These are phyloP conservation scores for Alternaria panax DNA, from an alignment of 2,329 filamentous ascomycete genomes.

Conservation along the genomic window DNA sequence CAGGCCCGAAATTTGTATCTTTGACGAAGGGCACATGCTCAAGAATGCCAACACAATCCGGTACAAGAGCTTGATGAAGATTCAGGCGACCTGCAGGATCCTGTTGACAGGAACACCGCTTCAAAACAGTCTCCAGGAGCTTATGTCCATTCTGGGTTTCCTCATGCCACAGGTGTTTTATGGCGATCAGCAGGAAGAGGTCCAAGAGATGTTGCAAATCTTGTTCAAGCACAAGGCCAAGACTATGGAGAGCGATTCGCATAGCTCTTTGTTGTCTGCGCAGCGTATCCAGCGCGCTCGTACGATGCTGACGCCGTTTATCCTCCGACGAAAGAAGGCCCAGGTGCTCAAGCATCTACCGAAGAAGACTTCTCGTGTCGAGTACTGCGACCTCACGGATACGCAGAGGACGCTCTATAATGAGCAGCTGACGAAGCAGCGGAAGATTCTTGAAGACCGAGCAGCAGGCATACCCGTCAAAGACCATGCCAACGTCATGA, in stretches of 20 bases:
- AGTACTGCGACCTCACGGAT: constrained; percentile 80
- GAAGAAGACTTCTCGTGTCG: constrained; percentile 76
- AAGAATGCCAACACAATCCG: constrained; percentile 86
- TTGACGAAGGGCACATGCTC: constrained; percentile 92
- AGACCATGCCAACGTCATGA: constrained; percentile 68
- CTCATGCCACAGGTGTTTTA: constrained; percentile 87
- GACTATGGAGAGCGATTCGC: constrained; percentile 71
- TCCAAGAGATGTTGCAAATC: constrained; percentile 77
- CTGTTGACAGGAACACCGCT: constrained; percentile 90
- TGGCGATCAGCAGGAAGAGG: constrained; percentile 67
- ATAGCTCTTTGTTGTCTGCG: constrained; percentile 83
- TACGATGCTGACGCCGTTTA: constrained; percentile 93
- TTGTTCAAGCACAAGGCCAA: constrained; percentile 94
- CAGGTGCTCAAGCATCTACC: constrained; percentile 87
- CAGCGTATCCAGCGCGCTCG: constrained; percentile 87
- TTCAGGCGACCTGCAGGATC: constrained; percentile 82
- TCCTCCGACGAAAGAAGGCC: constrained; percentile 89
- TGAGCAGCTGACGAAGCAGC: constrained; percentile 68
- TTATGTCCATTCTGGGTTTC: constrained; percentile 90
- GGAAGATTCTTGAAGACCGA: constrained; percentile 66
- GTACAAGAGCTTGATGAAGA: constrained; percentile 79
- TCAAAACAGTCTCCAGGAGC: constrained; percentile 92
- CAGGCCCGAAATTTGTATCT: constrained; percentile 70
- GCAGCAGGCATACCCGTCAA: constrained; percentile 63
- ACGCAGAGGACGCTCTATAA: constrained; percentile 78